Percentiles rank a stretch among this genome's conserved stretches.
Evolutionary conservation across 345 rosid genomes (phyloP).

Genomic region (Psidium friedrichsthalianum): DNA sequence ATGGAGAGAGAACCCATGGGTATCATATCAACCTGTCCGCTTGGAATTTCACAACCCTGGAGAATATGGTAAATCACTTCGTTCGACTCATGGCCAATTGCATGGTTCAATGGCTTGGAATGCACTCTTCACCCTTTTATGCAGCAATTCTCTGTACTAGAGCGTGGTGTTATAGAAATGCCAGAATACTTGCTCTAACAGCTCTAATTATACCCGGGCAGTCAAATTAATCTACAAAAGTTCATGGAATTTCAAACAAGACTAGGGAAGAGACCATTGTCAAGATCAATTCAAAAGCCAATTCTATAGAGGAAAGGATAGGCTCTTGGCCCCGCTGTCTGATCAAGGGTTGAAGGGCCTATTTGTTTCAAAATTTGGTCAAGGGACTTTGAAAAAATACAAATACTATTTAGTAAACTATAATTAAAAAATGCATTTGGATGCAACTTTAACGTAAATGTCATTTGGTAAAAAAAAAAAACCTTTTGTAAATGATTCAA

Average conservation of each 20-base stretch:
- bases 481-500: no score
- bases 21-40: no score
- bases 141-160: not conserved
- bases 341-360: not conserved
- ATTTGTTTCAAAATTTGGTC: no score
- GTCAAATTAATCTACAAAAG: not conserved
- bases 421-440: no score
- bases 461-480: no score
- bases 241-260: not conserved
- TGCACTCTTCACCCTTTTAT: not conserved
- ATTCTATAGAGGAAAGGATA: not conserved
- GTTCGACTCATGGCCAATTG: no score
- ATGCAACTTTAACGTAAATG: no score
- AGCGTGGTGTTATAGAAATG: not conserved
- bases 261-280: not conserved
- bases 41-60: no score
- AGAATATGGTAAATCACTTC: no score
- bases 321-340: not conserved
- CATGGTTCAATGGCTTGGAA: not conserved
- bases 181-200: not conserved
- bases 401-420: no score
- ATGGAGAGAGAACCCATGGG: no score
- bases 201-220: not conserved
- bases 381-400: no score
- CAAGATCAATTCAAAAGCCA: not conserved